Evolutionary conservation across 805 yeast genomes (phyloP).

Genomic region (Lachancea quebecensis): DNA sequence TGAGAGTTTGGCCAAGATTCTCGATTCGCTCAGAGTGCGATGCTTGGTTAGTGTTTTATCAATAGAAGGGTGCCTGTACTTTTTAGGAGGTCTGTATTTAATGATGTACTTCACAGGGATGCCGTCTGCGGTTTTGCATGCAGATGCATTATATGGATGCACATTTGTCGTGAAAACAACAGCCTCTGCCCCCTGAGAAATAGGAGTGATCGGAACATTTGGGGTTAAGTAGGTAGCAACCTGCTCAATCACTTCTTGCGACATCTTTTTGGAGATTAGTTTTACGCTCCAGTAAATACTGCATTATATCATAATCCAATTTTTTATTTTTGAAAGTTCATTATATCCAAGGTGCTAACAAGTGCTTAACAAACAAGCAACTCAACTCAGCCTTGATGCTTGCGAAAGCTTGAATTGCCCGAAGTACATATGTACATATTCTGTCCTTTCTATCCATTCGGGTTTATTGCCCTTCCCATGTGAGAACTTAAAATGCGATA

Average conservation of each 20-base stretch:
- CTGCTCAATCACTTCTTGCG: conserved; percentile 41
- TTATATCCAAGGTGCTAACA: too few relatives aligned
- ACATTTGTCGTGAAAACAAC: conserved; percentile 54
- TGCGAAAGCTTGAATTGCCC: too few relatives aligned
- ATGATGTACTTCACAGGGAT: conserved; percentile 44
- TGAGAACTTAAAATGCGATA: too few relatives aligned
- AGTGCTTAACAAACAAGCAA: too few relatives aligned
- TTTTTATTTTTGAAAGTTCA: too few relatives aligned
- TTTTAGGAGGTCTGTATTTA: conserved; percentile 82
- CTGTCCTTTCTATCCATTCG: too few relatives aligned
- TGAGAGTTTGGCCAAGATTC: conserved; percentile 55
- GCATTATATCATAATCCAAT: background rate
- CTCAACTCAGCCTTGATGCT: too few relatives aligned
- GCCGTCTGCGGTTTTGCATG: conserved; percentile 5
- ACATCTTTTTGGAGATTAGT: conserved; percentile 35
- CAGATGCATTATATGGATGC: conserved; percentile 58
- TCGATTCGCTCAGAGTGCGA: conserved; percentile 79
- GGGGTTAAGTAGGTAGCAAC: conserved; percentile 40
- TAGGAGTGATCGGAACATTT: conserved; percentile 42
- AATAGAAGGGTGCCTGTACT: conserved; percentile 80
- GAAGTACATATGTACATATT: too few relatives aligned
- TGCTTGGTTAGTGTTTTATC: conserved; percentile 72
- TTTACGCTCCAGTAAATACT: conserved; percentile 4
- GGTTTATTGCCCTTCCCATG: too few relatives aligned
- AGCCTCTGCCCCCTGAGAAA: conserved; percentile 92